Conservation (phyloP, 495 filamentous ascomycete genomes). For the Tuber melanosporum region DNA sequence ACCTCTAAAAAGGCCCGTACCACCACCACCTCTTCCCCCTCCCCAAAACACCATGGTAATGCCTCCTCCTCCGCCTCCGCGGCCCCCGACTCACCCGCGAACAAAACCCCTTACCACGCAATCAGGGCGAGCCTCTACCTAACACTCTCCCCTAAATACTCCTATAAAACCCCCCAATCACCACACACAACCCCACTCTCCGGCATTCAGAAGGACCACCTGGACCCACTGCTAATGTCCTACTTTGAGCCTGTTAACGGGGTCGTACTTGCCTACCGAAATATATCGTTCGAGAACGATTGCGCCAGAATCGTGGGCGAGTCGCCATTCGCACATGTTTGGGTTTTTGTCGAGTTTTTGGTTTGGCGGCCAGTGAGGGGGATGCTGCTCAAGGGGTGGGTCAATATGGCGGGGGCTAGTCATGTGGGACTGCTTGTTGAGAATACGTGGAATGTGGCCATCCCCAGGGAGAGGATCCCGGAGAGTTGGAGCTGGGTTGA, state of each 20-base stretch:
- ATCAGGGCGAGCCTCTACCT: conserved; percentile 63
- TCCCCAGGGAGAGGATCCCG: conserved; percentile 61
- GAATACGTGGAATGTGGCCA: conserved; percentile 69
- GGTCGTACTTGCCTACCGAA: conserved; percentile 63
- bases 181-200: conserved; percentile 31
- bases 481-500: conserved; percentile 55
- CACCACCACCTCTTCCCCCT: conserved; percentile 8
- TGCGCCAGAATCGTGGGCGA: conserved; percentile 47
- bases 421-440: conserved; percentile 64
- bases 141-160: conserved; percentile 56
- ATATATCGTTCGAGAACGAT: conserved; percentile 45
- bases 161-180: conserved; percentile 34
- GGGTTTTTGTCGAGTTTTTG: conserved; percentile 67
- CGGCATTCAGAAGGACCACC: conserved; percentile 51
- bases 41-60: conserved; percentile 14
- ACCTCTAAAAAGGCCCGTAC: conserved; percentile 42
- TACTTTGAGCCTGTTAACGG: conserved; percentile 68
- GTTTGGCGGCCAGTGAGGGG: conserved; percentile 59
- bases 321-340: conserved; percentile 47
- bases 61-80: not conserved
- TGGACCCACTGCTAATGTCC: conserved; percentile 66
- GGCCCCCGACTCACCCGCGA: not conserved
- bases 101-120: conserved; percentile 54
- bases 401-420: conserved; percentile 66
- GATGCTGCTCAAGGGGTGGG: conserved; percentile 56